Base-by-base conservation (phyloP, 352 stramenopile genomes). In the Globisporangium megalacanthum region DNA sequence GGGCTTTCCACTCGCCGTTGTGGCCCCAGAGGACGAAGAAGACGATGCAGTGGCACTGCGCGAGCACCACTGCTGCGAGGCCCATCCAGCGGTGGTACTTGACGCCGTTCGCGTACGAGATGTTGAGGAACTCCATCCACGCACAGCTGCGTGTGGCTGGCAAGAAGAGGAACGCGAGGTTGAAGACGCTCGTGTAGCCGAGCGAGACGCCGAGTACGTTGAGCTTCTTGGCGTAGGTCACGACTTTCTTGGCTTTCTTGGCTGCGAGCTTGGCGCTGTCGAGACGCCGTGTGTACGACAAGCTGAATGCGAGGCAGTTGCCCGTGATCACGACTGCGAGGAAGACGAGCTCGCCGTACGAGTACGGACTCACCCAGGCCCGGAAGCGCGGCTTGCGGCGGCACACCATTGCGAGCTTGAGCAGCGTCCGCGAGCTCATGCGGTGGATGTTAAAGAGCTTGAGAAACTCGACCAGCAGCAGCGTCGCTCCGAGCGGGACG, bases 21-120 rank as follows among this genome's bases (percentile, higher is more conserved):
- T 49, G 61, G 1, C 66, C 48, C 47, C 61, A 74, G 14, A 61
- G 49, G 25, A 44, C 61, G 46, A 62, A 72, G 55, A 58, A 77
- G 1, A 58, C 10, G 17, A 55, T 46, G 20, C 35, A 53, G 37
- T 79, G 71, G 4, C 61, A 22, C 7, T 73, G 14, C 6, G 62
- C 56, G 5, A 52, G 56, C 15, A 70, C 31, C 20, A 79, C 56
- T 1, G 71, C 65, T 4, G 50, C 41, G 4, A 75, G 44, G 9
- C 66, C 70, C 20, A 77, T 29, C 68, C 68, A 76, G 17, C 68
- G 64, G 50, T 75, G 70, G 63, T 78, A 78, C 52, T 73, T 73
- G 52, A 78, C 44, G 6, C 50, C 64, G 19, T 68, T 73, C 1
- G 67, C 64, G 42, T 72, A 75, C 41, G 70, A 73, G 33, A 78